Percentiles rank a stretch among this genome's conserved stretches.
Conservation (phyloP, 116 monocot species). For the Papilionanthe hybrid region DNA sequence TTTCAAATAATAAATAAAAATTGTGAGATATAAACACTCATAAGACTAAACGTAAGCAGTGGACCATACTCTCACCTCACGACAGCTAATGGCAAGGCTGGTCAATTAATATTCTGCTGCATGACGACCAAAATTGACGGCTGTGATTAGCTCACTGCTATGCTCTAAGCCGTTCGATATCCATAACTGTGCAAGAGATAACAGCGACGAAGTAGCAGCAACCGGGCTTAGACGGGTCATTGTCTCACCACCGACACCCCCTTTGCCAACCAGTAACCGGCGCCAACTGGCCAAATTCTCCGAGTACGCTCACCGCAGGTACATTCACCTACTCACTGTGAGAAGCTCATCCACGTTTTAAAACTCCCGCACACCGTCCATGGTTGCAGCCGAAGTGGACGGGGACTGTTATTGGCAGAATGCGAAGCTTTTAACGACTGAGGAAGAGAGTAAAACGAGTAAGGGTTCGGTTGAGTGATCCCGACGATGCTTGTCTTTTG, state of each 20-base stretch:
- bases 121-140: too few relatives aligned
- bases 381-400: not conserved
- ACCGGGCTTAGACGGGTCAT: not conserved
- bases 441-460: not conserved
- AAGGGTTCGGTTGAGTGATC: not conserved
- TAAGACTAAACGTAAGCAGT: too few relatives aligned
- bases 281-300: not conserved
- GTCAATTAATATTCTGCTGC: too few relatives aligned
- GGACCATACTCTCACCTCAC: too few relatives aligned
- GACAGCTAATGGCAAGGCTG: too few relatives aligned
- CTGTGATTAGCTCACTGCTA: too few relatives aligned
- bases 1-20: too few relatives aligned
- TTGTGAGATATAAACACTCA: too few relatives aligned
- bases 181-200: too few relatives aligned
- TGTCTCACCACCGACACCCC: not conserved
- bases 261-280: not conserved
- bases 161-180: too few relatives aligned
- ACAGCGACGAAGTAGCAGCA: not conserved
- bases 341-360: not conserved
- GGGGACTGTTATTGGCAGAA: not conserved
- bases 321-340: not conserved
- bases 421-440: not conserved
- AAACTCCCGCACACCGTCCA: slow-evolving; percentile 2
- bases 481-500: not conserved
- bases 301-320: not conserved